A percentile compares a stretch with the other conserved stretches of the same genome.
Conservation (phyloP, 768 basidiomycete species). For the Lentinula boryana region DNA sequence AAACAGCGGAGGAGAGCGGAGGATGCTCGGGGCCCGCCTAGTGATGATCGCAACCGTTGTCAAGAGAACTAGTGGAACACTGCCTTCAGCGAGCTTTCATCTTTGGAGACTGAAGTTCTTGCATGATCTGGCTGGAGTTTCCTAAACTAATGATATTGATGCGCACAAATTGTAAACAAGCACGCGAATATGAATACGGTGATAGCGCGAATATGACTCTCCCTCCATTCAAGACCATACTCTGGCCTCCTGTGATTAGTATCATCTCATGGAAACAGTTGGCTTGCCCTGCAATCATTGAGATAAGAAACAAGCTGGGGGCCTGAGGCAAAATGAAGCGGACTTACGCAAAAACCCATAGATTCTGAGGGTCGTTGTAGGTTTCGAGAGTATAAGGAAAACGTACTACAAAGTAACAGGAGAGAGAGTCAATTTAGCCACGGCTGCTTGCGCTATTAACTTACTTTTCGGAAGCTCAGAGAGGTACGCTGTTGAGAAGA, state of each 20-base stretch:
- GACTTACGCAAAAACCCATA: slow-evolving; percentile 53
- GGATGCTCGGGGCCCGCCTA: neutral
- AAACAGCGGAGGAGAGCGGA: neutral
- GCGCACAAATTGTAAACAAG: neutral
- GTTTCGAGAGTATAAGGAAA: slow-evolving; percentile 59
- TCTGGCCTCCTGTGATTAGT: neutral
- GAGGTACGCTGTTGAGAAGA: slow-evolving; percentile 28
- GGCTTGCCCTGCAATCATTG: neutral
- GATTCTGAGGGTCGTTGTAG: slow-evolving; percentile 56
- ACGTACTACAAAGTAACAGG: slow-evolving; percentile 33
- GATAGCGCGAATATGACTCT: neutral
- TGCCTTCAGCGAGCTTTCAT: neutral
- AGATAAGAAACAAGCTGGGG: neutral
- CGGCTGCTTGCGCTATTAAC: slow-evolving; percentile 4
- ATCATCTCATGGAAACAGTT: neutral
- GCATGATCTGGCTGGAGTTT: neutral
- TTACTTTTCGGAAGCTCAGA: slow-evolving; percentile 33
- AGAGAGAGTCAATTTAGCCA: neutral
- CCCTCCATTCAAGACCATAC: neutral
- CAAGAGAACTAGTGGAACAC: neutral
- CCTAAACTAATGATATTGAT: neutral
- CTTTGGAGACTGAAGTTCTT: too few relatives aligned
- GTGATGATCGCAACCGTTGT: neutral
- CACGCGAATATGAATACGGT: neutral
- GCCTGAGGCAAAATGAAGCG: neutral